Evolutionary conservation across 176 grass and related monocot species (phyloP).

Genomic region (Rhipidocladum racemiflorum): DNA sequence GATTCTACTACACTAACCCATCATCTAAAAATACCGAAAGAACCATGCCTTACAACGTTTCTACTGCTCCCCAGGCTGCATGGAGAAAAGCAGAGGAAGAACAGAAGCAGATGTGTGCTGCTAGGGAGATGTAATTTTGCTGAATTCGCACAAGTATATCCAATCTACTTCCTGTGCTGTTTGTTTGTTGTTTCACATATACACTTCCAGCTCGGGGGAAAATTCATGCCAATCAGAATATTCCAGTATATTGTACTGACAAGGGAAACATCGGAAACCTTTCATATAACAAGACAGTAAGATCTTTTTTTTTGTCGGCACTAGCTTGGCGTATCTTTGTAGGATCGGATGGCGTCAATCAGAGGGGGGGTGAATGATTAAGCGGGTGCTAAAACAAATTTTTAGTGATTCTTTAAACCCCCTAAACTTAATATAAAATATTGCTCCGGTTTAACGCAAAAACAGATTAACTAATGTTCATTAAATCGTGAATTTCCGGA

Average conservation of each 20-base stretch:
- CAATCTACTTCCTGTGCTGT: background rate
- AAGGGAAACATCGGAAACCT: background rate
- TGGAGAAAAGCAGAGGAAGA: conserved; percentile 71
- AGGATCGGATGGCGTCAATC: no score
- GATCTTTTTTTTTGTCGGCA: no score
- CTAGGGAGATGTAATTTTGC: background rate
- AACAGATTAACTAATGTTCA: no score
- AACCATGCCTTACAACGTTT: conserved; percentile 6
- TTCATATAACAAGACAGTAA: conserved; percentile 3
- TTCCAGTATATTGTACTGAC: background rate
- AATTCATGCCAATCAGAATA: background rate
- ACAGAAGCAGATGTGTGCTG: conserved; percentile 30
- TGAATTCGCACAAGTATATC: background rate
- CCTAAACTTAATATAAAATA: no score
- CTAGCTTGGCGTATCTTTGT: no score
- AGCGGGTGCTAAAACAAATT: no score
- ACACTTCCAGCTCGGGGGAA: conserved; percentile 22
- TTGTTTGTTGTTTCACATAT: background rate
- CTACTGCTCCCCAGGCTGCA: conserved; percentile 48
- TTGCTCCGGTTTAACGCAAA: no score
- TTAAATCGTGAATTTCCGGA: no score
- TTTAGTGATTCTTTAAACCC: no score
- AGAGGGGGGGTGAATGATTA: no score
- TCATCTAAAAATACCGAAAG: background rate
- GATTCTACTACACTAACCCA: background rate